Evolutionary conservation across 1,139 yeast genomes (phyloP).

Genomic region (Kluyveromyces sp.): DNA sequence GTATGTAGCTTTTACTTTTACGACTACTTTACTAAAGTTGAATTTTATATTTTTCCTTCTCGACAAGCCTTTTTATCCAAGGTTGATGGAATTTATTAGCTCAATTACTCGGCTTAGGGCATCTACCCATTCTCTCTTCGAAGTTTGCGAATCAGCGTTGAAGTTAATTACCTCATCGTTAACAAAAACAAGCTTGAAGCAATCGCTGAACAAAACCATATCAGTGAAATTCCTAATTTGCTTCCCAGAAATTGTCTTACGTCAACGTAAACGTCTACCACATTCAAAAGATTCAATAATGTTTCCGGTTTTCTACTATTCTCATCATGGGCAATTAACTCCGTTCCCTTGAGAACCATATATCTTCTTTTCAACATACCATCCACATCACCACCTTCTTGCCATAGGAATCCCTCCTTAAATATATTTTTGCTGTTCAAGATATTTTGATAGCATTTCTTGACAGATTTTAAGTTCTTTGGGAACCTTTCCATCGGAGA

Average conservation of each 20-base stretch:
- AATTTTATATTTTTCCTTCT: constrained; percentile 1
- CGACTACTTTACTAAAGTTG: not conserved
- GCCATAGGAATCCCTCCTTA: constrained; percentile 59
- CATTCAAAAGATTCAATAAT: constrained; percentile 56
- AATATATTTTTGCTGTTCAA: constrained; percentile 33
- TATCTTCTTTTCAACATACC: constrained; percentile 50
- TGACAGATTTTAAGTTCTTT: constrained; percentile 53
- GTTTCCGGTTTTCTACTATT: constrained; percentile 55
- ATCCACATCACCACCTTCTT: constrained; percentile 70
- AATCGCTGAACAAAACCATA: constrained; percentile 50
- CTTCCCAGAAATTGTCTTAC: constrained; percentile 29
- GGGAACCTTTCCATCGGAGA: constrained; percentile 55
- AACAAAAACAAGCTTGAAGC: constrained; percentile 55
- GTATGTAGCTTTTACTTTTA: too few species aligned
- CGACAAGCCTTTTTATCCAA: constrained; percentile 46
- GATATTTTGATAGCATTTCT: constrained; percentile 42
- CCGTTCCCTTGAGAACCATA: constrained; percentile 53
- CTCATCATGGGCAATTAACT: constrained; percentile 60
- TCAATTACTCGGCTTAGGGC: constrained; percentile 46
- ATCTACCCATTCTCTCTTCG: constrained; percentile 49
- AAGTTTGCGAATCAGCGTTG: constrained; percentile 55
- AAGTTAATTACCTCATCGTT: constrained; percentile 66
- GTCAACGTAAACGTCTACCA: constrained; percentile 46
- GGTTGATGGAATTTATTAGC: constrained; percentile 53
- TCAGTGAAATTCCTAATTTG: constrained; percentile 51